Base-by-base conservation (phyloP, 306 rosid genomes). In the Abrus pulchellus region DNA sequence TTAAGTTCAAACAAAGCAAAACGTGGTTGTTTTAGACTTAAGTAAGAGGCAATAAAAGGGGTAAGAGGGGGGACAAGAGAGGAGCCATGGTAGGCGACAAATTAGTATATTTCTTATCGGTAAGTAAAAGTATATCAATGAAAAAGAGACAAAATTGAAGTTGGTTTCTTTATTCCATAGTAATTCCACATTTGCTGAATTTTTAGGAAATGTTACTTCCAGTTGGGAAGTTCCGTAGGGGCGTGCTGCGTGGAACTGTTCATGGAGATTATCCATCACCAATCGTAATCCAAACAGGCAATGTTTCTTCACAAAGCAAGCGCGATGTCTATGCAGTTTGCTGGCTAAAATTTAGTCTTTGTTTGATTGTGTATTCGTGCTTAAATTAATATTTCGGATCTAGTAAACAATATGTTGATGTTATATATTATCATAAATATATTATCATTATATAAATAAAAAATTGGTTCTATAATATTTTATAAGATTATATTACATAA, bases 141-240 rank as follows among this genome's bases (percentile, higher is more conserved):
- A 36, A 29, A 48, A 61, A 0, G 28, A 65, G 69, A 75, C 56
- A 68, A 38, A 10, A 29, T 13, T 55, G 74, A 40, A 5, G 85
- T 73, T 68, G 81, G 61, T n/a, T 76, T 68, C 67, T 60, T 60
- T 30, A 82, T 82, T 82, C 60, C 75, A 74, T 82, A 78, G 1
- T n/a, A 59, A 59, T 28, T 61, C 27, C 20, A 14, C 77, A 14
- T 47, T 68, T 33, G n/a, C 66, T 68, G 5, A 40, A 38, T 36
- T 34, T 2, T 7, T 20, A 55, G 55, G 47, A 81, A 81, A 73
- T 6, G 52, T 74, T 64, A 44, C 80, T 27, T 20, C 8, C 1
- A 43, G 1, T 43, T 45, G 33, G 62, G 33, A 81, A 74, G 63
- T 50, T 67, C 69, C 43, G 9, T 0, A 54, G 70, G 45, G 77